These are phyloP conservation scores for Clavispora asparagi DNA, from an alignment of 805 yeast genomes.

Conservation along the genomic window DNA sequence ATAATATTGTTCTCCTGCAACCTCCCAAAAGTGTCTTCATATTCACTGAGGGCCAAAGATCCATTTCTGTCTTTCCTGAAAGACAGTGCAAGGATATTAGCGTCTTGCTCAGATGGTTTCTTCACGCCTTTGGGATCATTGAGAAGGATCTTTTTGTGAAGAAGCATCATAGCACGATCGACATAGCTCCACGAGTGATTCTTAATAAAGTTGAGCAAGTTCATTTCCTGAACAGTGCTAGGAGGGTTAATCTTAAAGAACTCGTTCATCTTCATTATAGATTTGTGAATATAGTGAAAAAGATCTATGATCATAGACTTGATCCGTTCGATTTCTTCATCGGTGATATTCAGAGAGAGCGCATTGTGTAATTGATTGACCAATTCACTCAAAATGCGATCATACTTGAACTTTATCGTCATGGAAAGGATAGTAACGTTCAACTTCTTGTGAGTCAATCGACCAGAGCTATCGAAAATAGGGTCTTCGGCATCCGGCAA, in stretches of 20 bases:
- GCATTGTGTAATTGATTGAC: conserved; percentile 49
- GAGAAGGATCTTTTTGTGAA: conserved; percentile 39
- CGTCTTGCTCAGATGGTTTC: background rate
- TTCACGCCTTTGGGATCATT: conserved; percentile 16
- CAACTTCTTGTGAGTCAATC: conserved; percentile 30
- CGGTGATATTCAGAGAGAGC: conserved; percentile 36
- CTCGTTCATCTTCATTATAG: conserved; percentile 37
- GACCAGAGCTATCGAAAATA: conserved; percentile 19
- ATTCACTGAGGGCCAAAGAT: conserved; percentile 27
- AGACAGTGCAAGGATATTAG: background rate
- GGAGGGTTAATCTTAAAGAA: conserved; percentile 33
- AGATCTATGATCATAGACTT: conserved; percentile 46
- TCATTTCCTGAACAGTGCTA: conserved; percentile 35
- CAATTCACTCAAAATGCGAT: conserved; percentile 48
- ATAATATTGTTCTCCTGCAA: conserved; percentile 36
- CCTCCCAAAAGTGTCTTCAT: conserved; percentile 37
- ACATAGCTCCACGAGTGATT: conserved; percentile 48
- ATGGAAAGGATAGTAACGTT: conserved; percentile 44
- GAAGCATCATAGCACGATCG: conserved; percentile 46
- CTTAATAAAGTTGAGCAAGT: conserved; percentile 43
- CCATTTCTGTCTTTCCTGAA: conserved; percentile 16
- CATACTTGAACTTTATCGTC: conserved; percentile 50
- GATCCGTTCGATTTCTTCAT: conserved; percentile 38
- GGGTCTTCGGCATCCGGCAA: conserved; percentile 47
- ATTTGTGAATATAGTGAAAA: conserved; percentile 44